These are phyloP conservation scores for Camellia lanceoleosa DNA, from an alignment of 148 eudicot species.

Conservation along the genomic window DNA sequence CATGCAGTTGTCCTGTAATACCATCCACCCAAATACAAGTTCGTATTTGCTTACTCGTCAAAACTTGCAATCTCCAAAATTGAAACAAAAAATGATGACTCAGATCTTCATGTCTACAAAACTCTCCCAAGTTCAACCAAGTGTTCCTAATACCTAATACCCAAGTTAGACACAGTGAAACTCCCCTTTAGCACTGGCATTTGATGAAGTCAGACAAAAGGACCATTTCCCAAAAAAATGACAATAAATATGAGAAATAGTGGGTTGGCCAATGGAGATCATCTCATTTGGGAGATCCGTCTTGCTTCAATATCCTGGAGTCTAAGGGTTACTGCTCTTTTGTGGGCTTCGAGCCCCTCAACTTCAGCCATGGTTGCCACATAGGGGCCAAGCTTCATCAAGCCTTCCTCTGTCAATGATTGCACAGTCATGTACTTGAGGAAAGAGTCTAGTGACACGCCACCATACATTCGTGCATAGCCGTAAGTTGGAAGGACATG, in stretches of 20 bases:
- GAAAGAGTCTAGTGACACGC: constrained; percentile 92
- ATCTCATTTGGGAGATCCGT: constrained; percentile 33
- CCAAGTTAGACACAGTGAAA: background rate
- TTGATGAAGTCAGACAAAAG: background rate
- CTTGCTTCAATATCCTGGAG: constrained; percentile 79
- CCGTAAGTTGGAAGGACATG: constrained; percentile 99
- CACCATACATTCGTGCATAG: constrained; percentile 92
- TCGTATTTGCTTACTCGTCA: background rate
- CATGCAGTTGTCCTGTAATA: background rate
- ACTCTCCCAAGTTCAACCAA: background rate
- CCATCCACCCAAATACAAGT: constrained; percentile 2
- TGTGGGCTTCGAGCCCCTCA: constrained; percentile 94
- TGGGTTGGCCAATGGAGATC: constrained; percentile 12
- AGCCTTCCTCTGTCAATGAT: constrained; percentile 92
- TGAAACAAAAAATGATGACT: background rate
- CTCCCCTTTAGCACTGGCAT: background rate
- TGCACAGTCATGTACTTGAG: constrained; percentile 93
- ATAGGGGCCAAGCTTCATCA: constrained; percentile 67
- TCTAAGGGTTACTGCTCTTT: constrained; percentile 89
- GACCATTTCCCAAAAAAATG: background rate
- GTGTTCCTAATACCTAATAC: background rate
- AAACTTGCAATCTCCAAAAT: background rate
- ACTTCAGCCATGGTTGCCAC: constrained; percentile 94
- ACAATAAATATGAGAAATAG: background rate
- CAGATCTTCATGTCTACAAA: background rate